These are phyloP conservation scores for Cicer chorassanicum DNA, from an alignment of 306 rosid species.

Conservation along the genomic window DNA sequence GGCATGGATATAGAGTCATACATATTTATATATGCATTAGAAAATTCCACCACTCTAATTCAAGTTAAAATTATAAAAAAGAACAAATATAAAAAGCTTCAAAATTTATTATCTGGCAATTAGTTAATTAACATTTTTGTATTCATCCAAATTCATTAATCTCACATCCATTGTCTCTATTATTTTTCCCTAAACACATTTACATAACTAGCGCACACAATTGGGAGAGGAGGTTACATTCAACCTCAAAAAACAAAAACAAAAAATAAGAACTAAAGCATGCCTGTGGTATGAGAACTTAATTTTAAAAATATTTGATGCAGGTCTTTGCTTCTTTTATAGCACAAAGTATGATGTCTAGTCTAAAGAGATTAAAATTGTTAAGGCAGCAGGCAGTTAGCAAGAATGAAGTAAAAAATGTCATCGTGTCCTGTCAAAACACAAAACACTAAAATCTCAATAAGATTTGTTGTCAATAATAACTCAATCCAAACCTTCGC, in stretches of 20 bases:
- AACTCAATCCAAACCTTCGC: slow-evolving; percentile 30
- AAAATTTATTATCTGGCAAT: slow-evolving; percentile 4
- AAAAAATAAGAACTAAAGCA: slow-evolving; percentile 7
- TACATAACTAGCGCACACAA: not conserved
- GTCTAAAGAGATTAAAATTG: not conserved
- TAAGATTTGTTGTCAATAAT: slow-evolving; percentile 21
- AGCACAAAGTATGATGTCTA: not conserved
- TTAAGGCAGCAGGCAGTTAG: slow-evolving; percentile 12
- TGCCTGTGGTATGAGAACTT: slow-evolving; percentile 6
- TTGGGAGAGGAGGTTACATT: slow-evolving; percentile 15
- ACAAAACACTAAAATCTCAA: not conserved
- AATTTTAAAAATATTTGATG: slow-evolving; percentile 8
- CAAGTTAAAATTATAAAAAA: not conserved
- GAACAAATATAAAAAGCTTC: not conserved
- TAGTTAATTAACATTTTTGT: not conserved
- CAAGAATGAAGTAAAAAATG: slow-evolving; percentile 22
- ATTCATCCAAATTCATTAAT: not conserved
- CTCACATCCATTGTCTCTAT: slow-evolving; percentile 6
- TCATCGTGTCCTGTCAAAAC: slow-evolving; percentile 1
- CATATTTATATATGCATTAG: slow-evolving; percentile 6
- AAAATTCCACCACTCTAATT: slow-evolving; percentile 7
- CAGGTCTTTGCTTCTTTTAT: not conserved
- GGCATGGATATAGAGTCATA: not conserved
- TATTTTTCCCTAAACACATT: not conserved
- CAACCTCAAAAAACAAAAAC: not conserved